Conservation (phyloP, 805 yeast genomes). For the Spathaspora passalidarum region DNA sequence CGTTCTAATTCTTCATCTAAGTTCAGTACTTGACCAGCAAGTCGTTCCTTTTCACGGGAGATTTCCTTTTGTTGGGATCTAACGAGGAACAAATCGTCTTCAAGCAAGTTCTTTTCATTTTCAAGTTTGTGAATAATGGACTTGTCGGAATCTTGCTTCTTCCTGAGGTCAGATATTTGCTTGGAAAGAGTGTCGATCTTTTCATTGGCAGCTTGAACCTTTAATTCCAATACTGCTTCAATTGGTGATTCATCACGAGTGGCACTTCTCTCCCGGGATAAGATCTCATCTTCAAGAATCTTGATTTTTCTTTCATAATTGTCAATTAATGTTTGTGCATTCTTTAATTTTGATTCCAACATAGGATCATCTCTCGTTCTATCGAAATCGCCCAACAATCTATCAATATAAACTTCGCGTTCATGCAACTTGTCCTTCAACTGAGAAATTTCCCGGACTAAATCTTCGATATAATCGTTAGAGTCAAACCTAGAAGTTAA, state of each 20-base stretch:
- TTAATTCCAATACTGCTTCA: constrained; percentile 6
- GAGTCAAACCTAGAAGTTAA: background rate
- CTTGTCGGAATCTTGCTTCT: background rate
- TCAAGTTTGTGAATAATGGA: constrained; percentile 1
- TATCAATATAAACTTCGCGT: constrained; percentile 5
- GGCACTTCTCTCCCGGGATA: background rate
- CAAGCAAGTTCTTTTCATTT: constrained; percentile 4
- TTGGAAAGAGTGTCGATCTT: background rate
- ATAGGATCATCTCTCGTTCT: constrained; percentile 10
- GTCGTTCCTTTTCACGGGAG: background rate
- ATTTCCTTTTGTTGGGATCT: constrained; percentile 15
- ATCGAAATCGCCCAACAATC: constrained; percentile 1
- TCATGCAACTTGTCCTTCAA: constrained; percentile 2
- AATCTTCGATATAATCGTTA: background rate
- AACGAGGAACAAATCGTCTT: constrained; percentile 18
- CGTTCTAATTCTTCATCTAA: constrained; percentile 14
- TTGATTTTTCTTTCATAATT: constrained; percentile 3
- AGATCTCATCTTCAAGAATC: constrained; percentile 1
- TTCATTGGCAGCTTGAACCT: constrained; percentile 5
- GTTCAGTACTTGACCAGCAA: constrained; percentile 22
- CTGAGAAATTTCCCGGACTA: background rate
- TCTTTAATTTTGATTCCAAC: constrained; percentile 16
- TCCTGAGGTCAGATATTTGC: background rate
- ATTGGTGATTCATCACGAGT: background rate
- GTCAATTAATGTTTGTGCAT: background rate